Percentiles rank a stretch among this genome's conserved stretches.
phyloP scores from a whole-genome alignment of 352 stramenopile genomes.

The Phytopythium delawarense region DNA sequence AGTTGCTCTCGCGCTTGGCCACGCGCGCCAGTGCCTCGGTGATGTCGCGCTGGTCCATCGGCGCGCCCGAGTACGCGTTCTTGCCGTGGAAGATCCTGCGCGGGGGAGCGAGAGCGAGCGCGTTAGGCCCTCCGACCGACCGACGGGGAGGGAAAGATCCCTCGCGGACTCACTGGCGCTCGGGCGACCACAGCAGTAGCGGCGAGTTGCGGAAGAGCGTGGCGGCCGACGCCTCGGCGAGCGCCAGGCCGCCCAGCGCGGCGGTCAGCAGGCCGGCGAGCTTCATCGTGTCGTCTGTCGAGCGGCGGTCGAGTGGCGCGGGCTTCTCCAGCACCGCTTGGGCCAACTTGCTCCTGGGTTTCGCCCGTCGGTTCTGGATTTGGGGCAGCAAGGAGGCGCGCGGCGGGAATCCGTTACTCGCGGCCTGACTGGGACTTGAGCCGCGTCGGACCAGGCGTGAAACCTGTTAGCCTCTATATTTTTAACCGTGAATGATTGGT shows the following conservation, averaged over 20 bases:
- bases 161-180: conserved; percentile 42
- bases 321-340: no score
- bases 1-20: conserved; percentile 19
- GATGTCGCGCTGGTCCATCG: conserved; percentile 39
- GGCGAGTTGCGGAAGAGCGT: conserved; percentile 50
- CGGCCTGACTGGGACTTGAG: no score
- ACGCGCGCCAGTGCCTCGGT: conserved; percentile 23
- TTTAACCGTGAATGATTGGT: no score
- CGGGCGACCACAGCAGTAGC: conserved; percentile 55
- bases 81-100: conserved; percentile 38
- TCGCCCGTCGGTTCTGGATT: background rate
- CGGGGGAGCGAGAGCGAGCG: background rate
- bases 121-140: background rate
- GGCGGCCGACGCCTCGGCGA: conserved; percentile 10
- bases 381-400: background rate
- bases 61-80: conserved; percentile 42
- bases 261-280: conserved; percentile 13
- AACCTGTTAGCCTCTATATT: no score
- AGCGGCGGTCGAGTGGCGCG: background rate
- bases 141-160: conserved; percentile 2
- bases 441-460: no score
- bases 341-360: no score
- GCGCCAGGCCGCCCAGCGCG: conserved; percentile 22
- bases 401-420: no score
- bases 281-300: conserved; percentile 23